A percentile compares a stretch with the other conserved stretches of the same genome.
Conservation (phyloP, 1,284 basidiomycete genomes). For the Neotropicomus parvogracilis region DNA sequence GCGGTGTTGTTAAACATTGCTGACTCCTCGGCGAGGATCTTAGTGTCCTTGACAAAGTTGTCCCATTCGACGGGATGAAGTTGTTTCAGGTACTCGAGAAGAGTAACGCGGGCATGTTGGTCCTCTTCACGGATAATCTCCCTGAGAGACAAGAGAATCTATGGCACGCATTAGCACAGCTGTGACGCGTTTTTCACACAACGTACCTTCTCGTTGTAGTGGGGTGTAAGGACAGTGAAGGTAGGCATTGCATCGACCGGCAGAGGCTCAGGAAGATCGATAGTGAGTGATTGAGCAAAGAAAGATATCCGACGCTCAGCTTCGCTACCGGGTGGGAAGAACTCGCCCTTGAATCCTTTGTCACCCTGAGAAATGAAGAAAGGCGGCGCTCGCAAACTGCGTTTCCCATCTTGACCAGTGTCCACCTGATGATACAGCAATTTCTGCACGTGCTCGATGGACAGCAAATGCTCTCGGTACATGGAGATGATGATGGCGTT, state of each 20-base stretch:
- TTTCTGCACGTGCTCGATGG: constrained; percentile 94
- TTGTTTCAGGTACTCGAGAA: constrained; percentile 97
- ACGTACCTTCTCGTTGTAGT: constrained; percentile 89
- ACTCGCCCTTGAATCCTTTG: constrained; percentile 80
- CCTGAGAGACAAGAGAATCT: constrained; percentile 87
- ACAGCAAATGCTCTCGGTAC: constrained; percentile 95
- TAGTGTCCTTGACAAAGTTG: constrained; percentile 99
- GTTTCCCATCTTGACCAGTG: constrained; percentile 75
- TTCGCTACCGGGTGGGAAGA: constrained; percentile 90
- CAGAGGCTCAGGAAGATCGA: constrained; percentile 82
- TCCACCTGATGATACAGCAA: constrained; percentile 94
- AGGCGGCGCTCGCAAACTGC: constrained; percentile 85
- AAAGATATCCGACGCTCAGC: constrained; percentile 95
- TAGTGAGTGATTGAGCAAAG: constrained; percentile 93
- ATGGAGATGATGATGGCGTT: constrained; percentile 99
- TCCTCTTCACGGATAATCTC: constrained; percentile 98
- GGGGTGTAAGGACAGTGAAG: constrained; percentile 92
- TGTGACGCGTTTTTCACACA: background rate
- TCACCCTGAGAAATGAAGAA: constrained; percentile 94
- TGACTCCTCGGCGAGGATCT: constrained; percentile 96
- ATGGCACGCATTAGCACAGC: constrained; percentile 13
- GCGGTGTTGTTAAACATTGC: constrained; percentile 78
- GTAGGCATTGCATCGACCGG: constrained; percentile 97
- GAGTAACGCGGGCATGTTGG: constrained; percentile 90
- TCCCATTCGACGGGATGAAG: constrained; percentile 98